Conservation (phyloP, 140 eudicot genomes). For the Bidens hawaiensis region DNA sequence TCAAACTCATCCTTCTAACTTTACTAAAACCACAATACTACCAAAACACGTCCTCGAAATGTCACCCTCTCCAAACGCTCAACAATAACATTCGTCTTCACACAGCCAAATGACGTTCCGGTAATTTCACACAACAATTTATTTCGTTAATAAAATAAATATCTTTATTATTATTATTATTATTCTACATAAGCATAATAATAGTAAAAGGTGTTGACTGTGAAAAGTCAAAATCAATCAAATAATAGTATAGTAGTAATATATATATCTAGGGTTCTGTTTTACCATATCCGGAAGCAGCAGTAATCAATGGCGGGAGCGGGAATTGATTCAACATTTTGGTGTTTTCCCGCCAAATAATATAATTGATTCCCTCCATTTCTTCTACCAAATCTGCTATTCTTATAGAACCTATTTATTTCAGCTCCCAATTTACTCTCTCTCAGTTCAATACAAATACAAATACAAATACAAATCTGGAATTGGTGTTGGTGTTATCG, state of each 20-base stretch:
- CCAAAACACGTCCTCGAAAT: too few relatives aligned
- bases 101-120: not conserved
- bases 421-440: slow-evolving; percentile 10
- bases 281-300: slow-evolving; percentile 1
- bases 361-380: slow-evolving; percentile 12
- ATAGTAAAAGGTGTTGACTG: not conserved
- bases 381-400: slow-evolving; percentile 8
- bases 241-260: not conserved
- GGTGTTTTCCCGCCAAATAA: slow-evolving; percentile 1
- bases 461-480: not conserved
- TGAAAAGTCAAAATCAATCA: slow-evolving; percentile 7
- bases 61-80: not conserved
- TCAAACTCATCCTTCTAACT: not conserved
- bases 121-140: not conserved
- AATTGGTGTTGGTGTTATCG: too few relatives aligned
- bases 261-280: not conserved
- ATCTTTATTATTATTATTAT: too few relatives aligned
- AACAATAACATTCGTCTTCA: not conserved
- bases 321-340: slow-evolving; percentile 6
- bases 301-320: slow-evolving; percentile 1
- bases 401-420: slow-evolving; percentile 15
- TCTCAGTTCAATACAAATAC: not conserved
- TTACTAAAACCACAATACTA: not conserved
- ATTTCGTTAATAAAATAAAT: not conserved
- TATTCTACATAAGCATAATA: too few relatives aligned